Evolutionary conservation across 345 rosid genomes (phyloP).

Genomic region (Pistacia atlantica): DNA sequence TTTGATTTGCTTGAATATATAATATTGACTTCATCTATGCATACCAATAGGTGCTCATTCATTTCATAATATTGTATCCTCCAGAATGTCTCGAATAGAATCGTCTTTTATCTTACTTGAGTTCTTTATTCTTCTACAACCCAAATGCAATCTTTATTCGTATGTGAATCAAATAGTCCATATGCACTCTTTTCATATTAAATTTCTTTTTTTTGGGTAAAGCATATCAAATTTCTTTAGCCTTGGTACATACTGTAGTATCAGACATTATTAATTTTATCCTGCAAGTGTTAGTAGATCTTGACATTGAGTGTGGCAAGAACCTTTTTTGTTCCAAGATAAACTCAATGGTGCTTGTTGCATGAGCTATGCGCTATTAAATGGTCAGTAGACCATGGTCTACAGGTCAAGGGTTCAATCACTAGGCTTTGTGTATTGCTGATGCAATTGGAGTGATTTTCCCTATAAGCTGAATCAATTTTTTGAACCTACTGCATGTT

Average conservation of each 20-base stretch:
- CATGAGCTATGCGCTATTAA: neutral
- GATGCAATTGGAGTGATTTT: neutral
- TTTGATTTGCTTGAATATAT: neutral
- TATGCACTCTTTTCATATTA: neutral
- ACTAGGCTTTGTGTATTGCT: neutral
- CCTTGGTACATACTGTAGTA: neutral
- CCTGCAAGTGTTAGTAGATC: neutral
- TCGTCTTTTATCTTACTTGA: neutral
- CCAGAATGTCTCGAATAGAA: neutral
- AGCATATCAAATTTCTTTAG: neutral
- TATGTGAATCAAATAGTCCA: no score
- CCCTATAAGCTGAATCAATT: neutral
- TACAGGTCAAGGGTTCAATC: neutral
- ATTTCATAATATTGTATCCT: neutral
- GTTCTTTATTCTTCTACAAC: neutral
- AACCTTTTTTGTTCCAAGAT: neutral
- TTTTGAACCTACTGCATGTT: neutral
- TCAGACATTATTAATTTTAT: neutral
- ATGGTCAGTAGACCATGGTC: neutral
- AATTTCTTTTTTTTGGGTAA: neutral
- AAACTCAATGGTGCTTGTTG: conserved; percentile 1
- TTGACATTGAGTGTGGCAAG: neutral
- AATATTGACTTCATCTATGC: neutral
- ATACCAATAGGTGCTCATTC: neutral
- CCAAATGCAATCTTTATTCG: no score